These are phyloP conservation scores for Aurifilum marmelostoma DNA, from an alignment of 2,329 filamentous ascomycete species.

Conservation along the genomic window DNA sequence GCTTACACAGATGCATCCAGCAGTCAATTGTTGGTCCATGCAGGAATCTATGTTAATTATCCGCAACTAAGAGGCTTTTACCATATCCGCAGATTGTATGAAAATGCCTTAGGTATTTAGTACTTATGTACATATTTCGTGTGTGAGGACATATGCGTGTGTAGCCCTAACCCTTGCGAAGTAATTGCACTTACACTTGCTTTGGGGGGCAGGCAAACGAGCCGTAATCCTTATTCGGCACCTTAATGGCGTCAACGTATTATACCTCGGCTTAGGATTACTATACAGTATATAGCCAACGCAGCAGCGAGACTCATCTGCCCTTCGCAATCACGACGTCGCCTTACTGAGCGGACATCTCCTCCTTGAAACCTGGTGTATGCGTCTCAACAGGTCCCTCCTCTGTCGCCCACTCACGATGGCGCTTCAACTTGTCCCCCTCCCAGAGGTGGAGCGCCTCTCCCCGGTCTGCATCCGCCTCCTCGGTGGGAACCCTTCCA, in stretches of 20 bases:
- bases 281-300: neutral
- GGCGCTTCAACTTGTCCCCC: constrained; percentile 62
- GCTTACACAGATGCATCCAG: neutral
- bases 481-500: constrained; percentile 87
- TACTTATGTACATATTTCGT: neutral
- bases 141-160: neutral
- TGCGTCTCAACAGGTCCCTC: constrained; percentile 17
- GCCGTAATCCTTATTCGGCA: constrained; percentile 12
- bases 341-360: neutral
- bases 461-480: constrained; percentile 81
- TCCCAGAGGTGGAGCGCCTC: constrained; percentile 77
- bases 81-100: neutral
- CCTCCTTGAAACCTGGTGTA: neutral
- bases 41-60: neutral
- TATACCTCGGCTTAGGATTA: constrained; percentile 4
- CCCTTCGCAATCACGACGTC: too few species aligned
- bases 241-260: constrained; percentile 20
- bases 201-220: neutral
- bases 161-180: neutral
- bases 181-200: neutral
- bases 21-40: neutral
- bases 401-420: constrained; percentile 46
- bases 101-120: neutral
- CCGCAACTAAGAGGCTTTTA: too few species aligned
- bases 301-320: neutral